Evolutionary conservation across 1,139 yeast species (phyloP).

Genomic region (Hanseniaspora uvarum): DNA sequence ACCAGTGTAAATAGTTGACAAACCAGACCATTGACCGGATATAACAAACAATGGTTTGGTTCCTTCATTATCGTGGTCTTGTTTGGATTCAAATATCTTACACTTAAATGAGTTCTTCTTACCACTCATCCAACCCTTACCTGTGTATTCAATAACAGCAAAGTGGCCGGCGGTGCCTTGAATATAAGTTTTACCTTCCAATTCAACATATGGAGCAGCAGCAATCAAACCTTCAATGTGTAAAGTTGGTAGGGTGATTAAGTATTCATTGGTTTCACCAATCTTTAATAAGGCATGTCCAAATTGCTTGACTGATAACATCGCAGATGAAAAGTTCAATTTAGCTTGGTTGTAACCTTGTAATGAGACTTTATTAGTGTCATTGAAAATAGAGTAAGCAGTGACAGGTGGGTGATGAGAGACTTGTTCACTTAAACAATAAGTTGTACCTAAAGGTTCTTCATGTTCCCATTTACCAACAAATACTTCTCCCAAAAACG

Average conservation of each 20-base stretch:
- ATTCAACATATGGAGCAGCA: constrained; percentile 82
- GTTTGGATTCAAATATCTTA: constrained; percentile 49
- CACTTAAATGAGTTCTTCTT: constrained; percentile 89
- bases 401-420: constrained; percentile 95
- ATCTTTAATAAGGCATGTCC: constrained; percentile 77
- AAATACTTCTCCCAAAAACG: constrained; percentile 85
- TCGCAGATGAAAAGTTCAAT: constrained; percentile 70
- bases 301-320: constrained; percentile 72
- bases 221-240: constrained; percentile 87
- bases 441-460: constrained; percentile 54
- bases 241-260: constrained; percentile 86
- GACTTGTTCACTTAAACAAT: constrained; percentile 78
- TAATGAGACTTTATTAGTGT: constrained; percentile 52
- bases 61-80: constrained; percentile 37
- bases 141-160: constrained; percentile 69
- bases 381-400: constrained; percentile 70
- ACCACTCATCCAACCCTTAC: constrained; percentile 93
- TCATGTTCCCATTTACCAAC: constrained; percentile 72
- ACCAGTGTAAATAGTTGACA: constrained; percentile 39
- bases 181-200: constrained; percentile 75
- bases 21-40: constrained; percentile 86
- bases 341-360: constrained; percentile 86
- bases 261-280: constrained; percentile 39
- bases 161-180: constrained; percentile 71
- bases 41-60: constrained; percentile 66